Evolutionary conservation across 495 filamentous ascomycete species (phyloP).

Genomic region (Penicillium lagena): DNA sequence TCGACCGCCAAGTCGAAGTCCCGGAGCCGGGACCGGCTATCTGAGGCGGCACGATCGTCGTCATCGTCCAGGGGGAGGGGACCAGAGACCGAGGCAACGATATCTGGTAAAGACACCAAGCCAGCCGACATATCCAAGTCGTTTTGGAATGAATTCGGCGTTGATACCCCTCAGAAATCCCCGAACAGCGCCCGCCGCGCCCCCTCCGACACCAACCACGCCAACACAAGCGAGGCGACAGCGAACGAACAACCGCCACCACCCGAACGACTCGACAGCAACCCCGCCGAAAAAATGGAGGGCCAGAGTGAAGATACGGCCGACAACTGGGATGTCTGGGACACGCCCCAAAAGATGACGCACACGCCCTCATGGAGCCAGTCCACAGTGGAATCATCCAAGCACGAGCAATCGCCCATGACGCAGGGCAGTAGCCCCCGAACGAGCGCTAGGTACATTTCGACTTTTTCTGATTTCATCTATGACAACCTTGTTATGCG

Average conservation of each 20-base stretch:
- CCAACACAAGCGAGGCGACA: slow-evolving; percentile 22
- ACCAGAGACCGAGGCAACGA: slow-evolving; percentile 22
- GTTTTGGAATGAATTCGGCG: slow-evolving; percentile 50
- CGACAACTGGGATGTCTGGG: slow-evolving; percentile 70
- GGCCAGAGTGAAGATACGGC: slow-evolving; percentile 41
- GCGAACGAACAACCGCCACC: slow-evolving; percentile 28
- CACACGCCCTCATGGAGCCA: slow-evolving; percentile 43
- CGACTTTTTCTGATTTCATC: slow-evolving; percentile 27
- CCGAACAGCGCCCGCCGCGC: slow-evolving; percentile 23
- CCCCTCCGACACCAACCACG: slow-evolving; percentile 11
- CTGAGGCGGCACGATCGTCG: slow-evolving; percentile 31
- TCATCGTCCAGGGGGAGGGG: slow-evolving; percentile 28
- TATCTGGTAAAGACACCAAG: slow-evolving; percentile 43
- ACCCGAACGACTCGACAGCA: slow-evolving; percentile 25
- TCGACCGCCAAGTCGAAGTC: slow-evolving; percentile 31
- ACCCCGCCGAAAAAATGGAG: slow-evolving; percentile 5
- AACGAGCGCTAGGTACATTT: slow-evolving; percentile 48
- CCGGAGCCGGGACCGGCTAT: slow-evolving; percentile 33
- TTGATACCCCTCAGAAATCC: slow-evolving; percentile 45
- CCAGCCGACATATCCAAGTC: slow-evolving; percentile 38
- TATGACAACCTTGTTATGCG: slow-evolving; percentile 26
- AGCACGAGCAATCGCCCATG: slow-evolving; percentile 38
- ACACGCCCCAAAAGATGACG: slow-evolving; percentile 45
- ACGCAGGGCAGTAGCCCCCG: slow-evolving; percentile 43
- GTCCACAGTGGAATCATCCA: slow-evolving; percentile 36